Base-by-base conservation (phyloP, 306 rosid genomes). In the Gillenia trifoliata region DNA sequence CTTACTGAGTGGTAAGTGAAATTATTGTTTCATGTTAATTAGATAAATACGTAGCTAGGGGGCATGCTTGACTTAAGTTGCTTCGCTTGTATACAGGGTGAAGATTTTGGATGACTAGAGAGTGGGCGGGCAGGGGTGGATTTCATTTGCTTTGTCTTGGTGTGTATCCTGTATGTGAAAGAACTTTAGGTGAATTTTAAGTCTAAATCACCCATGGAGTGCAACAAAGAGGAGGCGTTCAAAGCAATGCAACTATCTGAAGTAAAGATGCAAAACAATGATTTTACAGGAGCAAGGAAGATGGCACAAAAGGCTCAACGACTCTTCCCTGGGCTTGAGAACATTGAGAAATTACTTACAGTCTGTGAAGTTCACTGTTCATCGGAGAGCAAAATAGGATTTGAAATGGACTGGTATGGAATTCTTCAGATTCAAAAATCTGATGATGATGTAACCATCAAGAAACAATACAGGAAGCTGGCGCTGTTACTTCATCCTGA, bases 401-500 rank as follows among this genome's bases (percentile, higher is more conserved):
- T 86, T 63, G 91, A 85, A 41, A 77, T 77, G 86, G 97, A 93
- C 82, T 93, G 98, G 98, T 93, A 93, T 83, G 81, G 80, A 65
- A 88, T 93, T 83, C 97, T 91, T 76, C 93, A 87, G 75, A 70
- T 74, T 66, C 82, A 82, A 34, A 84, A 64, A 56, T 68, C 66
- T 2, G 84, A 83, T 19, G 92, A 90, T 68, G 94, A 83, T 45
- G 81, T 70, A 75, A 75, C 85, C 54, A 87, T 93, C 49, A 89
- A 79, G 82, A 93, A 86, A 74, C 97, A 93, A 65, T 93, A 87
- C 82, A 89, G 87, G 72, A 93, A 88, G 87, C 86, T 93, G 12
- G 97, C 97, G 15, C 69, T 93, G 71, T 86, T 86, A 64, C 97
- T 93, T 68, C 98, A 91, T 82, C 98, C 97, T 40, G 98, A 93